Percentiles rank a stretch among this genome's conserved stretches.
phyloP scores from a whole-genome alignment of 768 basidiomycete genomes.

The Hericium alpestre region DNA sequence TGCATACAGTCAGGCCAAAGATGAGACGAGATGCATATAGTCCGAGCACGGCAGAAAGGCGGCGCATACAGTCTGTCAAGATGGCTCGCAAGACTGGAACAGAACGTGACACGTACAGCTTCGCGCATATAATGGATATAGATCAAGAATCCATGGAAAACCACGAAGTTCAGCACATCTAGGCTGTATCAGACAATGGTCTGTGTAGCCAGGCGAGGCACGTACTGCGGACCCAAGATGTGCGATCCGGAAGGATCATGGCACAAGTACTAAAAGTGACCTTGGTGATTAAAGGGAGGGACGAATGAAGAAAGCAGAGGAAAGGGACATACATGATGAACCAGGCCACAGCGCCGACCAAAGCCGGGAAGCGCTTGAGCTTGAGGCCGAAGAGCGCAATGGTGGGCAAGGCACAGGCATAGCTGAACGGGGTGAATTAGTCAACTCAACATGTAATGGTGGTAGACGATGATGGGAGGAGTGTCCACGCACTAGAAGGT shows the following conservation, averaged over 20 bases:
- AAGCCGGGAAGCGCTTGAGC: constrained; percentile 55
- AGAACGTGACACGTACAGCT: constrained; percentile 18
- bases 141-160: constrained; percentile 76
- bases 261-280: background rate
- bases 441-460: too few relatives aligned
- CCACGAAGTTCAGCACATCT: constrained; percentile 60
- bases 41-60: too few relatives aligned
- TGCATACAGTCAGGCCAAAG: too few relatives aligned
- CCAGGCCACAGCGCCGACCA: constrained; percentile 46
- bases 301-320: background rate
- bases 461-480: constrained; percentile 1
- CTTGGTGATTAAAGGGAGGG: background rate
- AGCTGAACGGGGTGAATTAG: too few relatives aligned
- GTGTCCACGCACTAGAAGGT: constrained; percentile 24
- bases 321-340: constrained; percentile 36
- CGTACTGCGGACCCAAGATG: constrained; percentile 29
- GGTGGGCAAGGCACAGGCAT: constrained; percentile 36
- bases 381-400: constrained; percentile 65
- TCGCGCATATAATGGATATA: constrained; percentile 47
- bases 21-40: too few relatives aligned
- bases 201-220: constrained; percentile 1
- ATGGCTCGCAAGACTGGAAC: background rate
- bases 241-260: constrained; percentile 26
- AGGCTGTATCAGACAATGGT: constrained; percentile 3
- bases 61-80: background rate